These are phyloP conservation scores for Brettanomyces sp. DNA, from an alignment of 805 yeast species.

Conservation along the genomic window DNA sequence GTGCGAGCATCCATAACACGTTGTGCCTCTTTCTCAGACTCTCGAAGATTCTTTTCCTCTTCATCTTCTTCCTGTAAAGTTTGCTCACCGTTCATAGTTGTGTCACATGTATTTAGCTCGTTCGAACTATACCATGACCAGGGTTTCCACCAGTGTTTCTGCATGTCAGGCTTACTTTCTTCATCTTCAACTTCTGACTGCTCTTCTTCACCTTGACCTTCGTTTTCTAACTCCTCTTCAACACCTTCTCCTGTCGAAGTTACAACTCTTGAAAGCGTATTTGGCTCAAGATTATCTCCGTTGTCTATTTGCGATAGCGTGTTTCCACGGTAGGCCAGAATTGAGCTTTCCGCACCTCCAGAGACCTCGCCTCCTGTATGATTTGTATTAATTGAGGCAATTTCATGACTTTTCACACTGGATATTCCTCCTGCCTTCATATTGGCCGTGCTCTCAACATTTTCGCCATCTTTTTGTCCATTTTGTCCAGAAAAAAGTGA, in stretches of 20 bases:
- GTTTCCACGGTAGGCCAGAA: not conserved
- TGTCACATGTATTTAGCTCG: not conserved
- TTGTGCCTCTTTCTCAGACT: constrained; percentile 9
- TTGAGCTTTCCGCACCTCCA: not conserved
- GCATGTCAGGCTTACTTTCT: too few relatives aligned
- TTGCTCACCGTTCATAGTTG: not conserved
- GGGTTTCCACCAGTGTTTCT: constrained; percentile 5
- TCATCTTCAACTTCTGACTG: not conserved
- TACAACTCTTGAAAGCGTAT: not conserved
- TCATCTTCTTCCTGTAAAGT: constrained; percentile 4
- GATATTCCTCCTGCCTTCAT: not conserved
- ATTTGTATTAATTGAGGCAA: not conserved
- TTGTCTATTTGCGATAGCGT: too few relatives aligned
- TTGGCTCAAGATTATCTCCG: not conserved
- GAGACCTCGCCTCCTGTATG: not conserved
- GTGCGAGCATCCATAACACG: constrained; percentile 16
- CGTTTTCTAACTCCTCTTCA: not conserved
- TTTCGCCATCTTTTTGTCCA: not conserved
- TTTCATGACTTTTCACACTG: too few relatives aligned
- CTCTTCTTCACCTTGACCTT: not conserved
- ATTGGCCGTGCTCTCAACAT: not conserved
- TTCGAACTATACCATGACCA: constrained; percentile 5
- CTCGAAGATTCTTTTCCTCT: not conserved
- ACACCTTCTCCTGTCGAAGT: not conserved
- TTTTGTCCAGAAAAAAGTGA: not conserved